Evolutionary conservation across 2,329 filamentous ascomycete species (phyloP), one percentile per base, ranked within the genome.

Genomic region (Fusarium foetens): DNA sequence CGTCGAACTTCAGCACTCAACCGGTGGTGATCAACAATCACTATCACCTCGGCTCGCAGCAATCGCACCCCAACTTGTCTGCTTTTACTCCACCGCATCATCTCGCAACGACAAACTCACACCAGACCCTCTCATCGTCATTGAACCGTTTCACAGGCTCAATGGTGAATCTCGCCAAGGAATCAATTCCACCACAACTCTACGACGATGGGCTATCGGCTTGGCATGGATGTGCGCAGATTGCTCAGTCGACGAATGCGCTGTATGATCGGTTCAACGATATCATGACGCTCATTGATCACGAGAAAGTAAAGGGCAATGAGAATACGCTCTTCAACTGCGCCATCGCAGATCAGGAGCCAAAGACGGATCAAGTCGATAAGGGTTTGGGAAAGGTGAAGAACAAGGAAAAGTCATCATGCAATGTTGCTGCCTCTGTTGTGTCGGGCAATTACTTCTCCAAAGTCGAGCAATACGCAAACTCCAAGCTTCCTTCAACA

Each of bases 381-480:
- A 63, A 70, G 38, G 72, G 54, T 6, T 25, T 73, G 19, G 49
- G 58, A n/a, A 78, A 75, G 43, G 45, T 59, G 8, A 63, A 60
- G 25, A 46, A 66, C 25, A 77, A 76, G 54, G 65, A 65, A 36
- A 76, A 68, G 39, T 49, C 60, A 25, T 52, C 42, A 5, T 72
- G 43, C 46, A 67, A 65, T 25, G 61, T 75, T n/a, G 66, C 76
- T 14, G 49, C 77, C 1, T 71, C 76, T 6, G 77, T 79, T 3
- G 71, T 79, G 3, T 84, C 85, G 16, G 85, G 85, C 13, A 89
- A 87, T 68, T 90, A 91, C 77, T 94, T 94, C 74, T 87, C 90
- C 19, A 97, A 96, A 79, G 92, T 94, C 19, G 91, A 94, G 76
- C 82, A 91, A 3, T 97, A 97, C 78, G 86, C 89, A 49, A 97